A percentile compares a stretch with the other conserved stretches of the same genome.
Evolutionary conservation across 1,284 basidiomycete species (phyloP).

Genomic region (Trichosporon sp.): DNA sequence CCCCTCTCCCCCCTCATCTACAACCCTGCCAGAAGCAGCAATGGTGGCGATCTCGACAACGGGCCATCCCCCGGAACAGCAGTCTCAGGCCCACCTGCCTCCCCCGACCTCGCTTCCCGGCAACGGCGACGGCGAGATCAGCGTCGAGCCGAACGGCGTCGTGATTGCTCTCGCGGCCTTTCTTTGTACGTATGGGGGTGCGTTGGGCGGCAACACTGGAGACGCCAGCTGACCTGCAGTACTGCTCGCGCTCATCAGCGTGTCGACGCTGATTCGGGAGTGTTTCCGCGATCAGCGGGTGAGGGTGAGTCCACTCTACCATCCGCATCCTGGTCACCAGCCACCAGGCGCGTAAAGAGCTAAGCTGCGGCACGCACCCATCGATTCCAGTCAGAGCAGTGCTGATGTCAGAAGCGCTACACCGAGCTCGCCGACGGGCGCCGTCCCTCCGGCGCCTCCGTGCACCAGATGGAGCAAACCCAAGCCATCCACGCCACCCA

Average conservation of each 20-base stretch:
- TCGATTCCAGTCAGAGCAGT: no score
- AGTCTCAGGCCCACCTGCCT: not conserved
- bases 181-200: not conserved
- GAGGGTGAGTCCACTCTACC: not conserved
- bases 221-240: not conserved
- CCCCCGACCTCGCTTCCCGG: not conserved
- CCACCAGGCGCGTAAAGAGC: not conserved
- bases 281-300: not conserved
- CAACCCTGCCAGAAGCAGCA: not conserved
- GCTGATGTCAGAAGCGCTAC: not conserved
- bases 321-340: no score
- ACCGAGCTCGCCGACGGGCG: not conserved
- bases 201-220: not conserved
- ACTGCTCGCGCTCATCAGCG: not conserved
- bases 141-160: conserved; percentile 1
- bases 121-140: not conserved
- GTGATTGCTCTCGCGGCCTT: conserved; percentile 1
- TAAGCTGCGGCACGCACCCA: not conserved
- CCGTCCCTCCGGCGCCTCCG: not conserved
- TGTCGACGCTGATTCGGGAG: conserved; percentile 10
- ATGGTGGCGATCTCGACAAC: conserved; percentile 17
- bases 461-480: conserved; percentile 15
- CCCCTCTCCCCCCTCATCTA: not conserved
- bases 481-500: not conserved
- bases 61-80: conserved; percentile 3